phyloP scores from a whole-genome alignment of 2,329 filamentous ascomycete genomes.

The Pseudonectria foliicola region DNA sequence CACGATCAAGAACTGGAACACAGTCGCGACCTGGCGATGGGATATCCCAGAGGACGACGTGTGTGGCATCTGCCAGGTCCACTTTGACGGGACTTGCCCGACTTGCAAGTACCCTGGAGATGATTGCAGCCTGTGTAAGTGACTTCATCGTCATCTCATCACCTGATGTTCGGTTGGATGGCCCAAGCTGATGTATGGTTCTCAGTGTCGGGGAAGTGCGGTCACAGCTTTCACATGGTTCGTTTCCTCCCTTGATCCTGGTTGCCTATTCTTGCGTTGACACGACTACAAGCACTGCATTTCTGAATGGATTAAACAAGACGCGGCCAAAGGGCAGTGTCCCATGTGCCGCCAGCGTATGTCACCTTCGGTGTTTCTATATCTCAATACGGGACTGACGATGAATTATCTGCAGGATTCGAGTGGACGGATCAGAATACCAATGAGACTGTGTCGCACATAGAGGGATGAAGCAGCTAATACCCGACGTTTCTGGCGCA shows the following conservation, averaged over 20 bases:
- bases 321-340: constrained; percentile 86
- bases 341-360: constrained; percentile 96
- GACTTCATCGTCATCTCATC: constrained; percentile 4
- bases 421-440: constrained; percentile 32
- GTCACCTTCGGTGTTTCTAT: constrained; percentile 14
- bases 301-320: constrained; percentile 90
- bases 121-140: constrained; percentile 82
- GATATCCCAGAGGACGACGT: constrained; percentile 96
- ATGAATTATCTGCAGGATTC: constrained; percentile 26
- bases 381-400: neutral
- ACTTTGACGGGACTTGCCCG: constrained; percentile 96
- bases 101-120: constrained; percentile 98
- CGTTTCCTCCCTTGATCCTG: constrained; percentile 15
- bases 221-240: constrained; percentile 97
- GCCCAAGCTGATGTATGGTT: constrained; percentile 6
- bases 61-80: constrained; percentile 95
- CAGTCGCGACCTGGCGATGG: constrained; percentile 96
- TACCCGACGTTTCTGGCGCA: too few species aligned
- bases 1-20: constrained; percentile 86
- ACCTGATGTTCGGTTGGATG: constrained; percentile 11
- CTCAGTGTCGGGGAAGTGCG: constrained; percentile 88
- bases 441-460: constrained; percentile 24
- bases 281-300: constrained; percentile 73
- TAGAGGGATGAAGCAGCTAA: constrained; percentile 13
- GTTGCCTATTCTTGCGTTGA: constrained; percentile 3